These are phyloP conservation scores for Macrotyloma uniflorum DNA, from an alignment of 306 rosid genomes.

Conservation along the genomic window DNA sequence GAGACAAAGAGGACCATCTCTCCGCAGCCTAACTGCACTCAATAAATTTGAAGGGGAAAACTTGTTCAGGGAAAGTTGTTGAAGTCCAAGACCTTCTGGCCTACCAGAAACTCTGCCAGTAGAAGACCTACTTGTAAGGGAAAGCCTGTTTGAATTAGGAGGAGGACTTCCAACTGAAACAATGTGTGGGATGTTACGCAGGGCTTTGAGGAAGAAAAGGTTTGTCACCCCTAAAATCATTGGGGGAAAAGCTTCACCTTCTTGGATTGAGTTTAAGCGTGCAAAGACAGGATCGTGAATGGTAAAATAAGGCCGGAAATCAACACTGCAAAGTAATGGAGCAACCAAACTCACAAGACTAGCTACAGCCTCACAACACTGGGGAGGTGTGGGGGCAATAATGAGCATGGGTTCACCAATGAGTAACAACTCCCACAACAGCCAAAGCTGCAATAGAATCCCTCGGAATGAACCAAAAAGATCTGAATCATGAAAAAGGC, in stretches of 20 bases:
- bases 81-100: conserved; percentile 73
- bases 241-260: conserved; percentile 76
- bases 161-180: conserved; percentile 93
- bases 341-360: conserved; percentile 95
- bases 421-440: conserved; percentile 89
- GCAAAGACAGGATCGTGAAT: conserved; percentile 87
- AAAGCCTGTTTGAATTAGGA: conserved; percentile 58
- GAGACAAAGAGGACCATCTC: conserved; percentile 95
- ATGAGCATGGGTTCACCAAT: conserved; percentile 91
- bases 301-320: conserved; percentile 94
- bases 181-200: conserved; percentile 71
- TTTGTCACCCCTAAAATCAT: conserved; percentile 91
- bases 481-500: conserved; percentile 93
- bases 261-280: conserved; percentile 68
- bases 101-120: conserved; percentile 59
- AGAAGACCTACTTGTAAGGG: conserved; percentile 57
- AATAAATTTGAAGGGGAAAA: conserved; percentile 82
- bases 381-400: conserved; percentile 95
- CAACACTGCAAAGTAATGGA: conserved; percentile 86
- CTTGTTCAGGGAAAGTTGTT: conserved; percentile 71
- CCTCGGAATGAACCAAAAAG: conserved; percentile 82
- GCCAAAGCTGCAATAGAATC: conserved; percentile 87
- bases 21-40: conserved; percentile 81
- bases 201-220: conserved; percentile 91
- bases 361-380: conserved; percentile 95